Base-by-base conservation (phyloP, 2,329 filamentous ascomycete genomes). In the Rhexocercosporidium sp. region DNA sequence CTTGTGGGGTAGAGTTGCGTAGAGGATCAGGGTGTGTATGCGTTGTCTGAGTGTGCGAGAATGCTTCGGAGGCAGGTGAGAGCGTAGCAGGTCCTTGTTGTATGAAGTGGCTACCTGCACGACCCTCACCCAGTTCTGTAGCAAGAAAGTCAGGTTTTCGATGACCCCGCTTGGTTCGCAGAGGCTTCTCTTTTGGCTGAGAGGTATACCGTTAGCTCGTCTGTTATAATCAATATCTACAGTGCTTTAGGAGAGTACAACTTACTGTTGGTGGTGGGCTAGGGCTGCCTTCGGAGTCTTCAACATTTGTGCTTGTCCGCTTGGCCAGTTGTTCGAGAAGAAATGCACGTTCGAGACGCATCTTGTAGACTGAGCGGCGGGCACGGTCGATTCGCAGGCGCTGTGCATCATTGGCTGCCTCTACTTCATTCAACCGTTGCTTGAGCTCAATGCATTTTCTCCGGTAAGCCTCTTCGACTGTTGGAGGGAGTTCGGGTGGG, bases 361-460 rank as follows among this genome's bases (percentile, higher is more conserved):
- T 88, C 82, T 98, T 97, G 79, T 96, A 91, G 73, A 97, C 91
- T 75, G 93, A 92, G 71, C 94, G 90, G 79, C 92, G 90, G 69
- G 97, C 88, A 57, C 94, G 91, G 47, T 87, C 84, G 70, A 97
- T 91, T 61, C 93, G 91, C 62, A 93, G 83, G 63, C 93, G 88
- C 56, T 93, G 91, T 66, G 92, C 87, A 75, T 97, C 94, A 79
- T 97, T 97, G 76, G 93, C 91, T 68, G 93, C 90, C 78, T 98
- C 94, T 74, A 98, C 93, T 78, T 97, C 94, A 78, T 90, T 92
- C 71, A 96, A 92, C 69, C 96, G 92, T 75, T 93, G 92, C 82
- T 96, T 96, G 25, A 99, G 87, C 75, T 96, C 92, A 77, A 97
- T 93, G 80, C 95, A 98, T 88, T 99, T 98, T 71, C 93, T 89